phyloP scores from a whole-genome alignment of 306 rosid genomes.

The Malus orientalis region DNA sequence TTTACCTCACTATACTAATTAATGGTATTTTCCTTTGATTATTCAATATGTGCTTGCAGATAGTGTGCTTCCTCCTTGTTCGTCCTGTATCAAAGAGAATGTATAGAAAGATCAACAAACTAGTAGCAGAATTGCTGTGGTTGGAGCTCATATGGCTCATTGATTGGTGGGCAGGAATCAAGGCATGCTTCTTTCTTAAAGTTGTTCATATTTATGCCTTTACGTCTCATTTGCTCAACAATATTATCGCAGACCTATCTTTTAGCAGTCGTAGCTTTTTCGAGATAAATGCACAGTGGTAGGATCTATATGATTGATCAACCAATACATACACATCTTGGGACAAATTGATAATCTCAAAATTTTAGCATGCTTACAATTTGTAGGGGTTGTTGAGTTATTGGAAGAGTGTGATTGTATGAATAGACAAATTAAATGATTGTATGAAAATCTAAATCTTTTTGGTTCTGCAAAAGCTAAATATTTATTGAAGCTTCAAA shows the following conservation, averaged over 20 bases:
- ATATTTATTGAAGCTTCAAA: not conserved
- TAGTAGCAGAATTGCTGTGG: constrained; percentile 70
- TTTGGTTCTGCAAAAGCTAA: too few species aligned
- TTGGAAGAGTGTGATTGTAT: too few species aligned
- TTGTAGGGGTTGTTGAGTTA: not conserved
- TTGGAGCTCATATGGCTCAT: constrained; percentile 74
- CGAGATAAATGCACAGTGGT: not conserved
- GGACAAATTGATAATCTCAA: not conserved
- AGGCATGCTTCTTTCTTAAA: constrained; percentile 36
- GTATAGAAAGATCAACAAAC: constrained; percentile 60
- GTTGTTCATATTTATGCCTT: not conserved
- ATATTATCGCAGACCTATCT: not conserved
- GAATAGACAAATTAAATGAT: too few species aligned
- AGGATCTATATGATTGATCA: not conserved
- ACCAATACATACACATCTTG: not conserved
- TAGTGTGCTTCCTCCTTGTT: constrained; percentile 45
- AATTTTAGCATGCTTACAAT: not conserved
- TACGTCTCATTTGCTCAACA: not conserved
- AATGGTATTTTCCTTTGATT: not conserved
- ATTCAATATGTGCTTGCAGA: constrained; percentile 36
- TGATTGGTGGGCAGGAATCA: constrained; percentile 88
- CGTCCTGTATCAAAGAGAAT: constrained; percentile 57
- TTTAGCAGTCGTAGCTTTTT: not conserved
- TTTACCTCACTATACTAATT: not conserved
- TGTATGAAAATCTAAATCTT: too few species aligned